phyloP scores from a whole-genome alignment of 2,329 filamentous ascomycete genomes.

The Botrytis fabae region DNA sequence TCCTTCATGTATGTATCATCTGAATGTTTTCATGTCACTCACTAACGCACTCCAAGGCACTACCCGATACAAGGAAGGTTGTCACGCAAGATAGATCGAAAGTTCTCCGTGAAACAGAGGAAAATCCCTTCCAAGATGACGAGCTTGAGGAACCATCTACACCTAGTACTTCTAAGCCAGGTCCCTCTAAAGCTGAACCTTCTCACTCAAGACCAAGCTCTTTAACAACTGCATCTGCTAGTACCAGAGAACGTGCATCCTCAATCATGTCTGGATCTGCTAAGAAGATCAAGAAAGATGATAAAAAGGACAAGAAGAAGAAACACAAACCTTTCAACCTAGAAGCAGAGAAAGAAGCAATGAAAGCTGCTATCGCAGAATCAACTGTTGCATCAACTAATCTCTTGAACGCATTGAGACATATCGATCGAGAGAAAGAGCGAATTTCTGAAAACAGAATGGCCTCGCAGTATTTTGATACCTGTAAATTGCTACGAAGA shows the following conservation, averaged over 20 bases:
- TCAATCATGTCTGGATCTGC: conserved; percentile 29
- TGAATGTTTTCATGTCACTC: neutral
- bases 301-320: conserved; percentile 50
- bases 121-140: conserved; percentile 68
- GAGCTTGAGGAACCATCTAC: conserved; percentile 53
- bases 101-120: conserved; percentile 76
- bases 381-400: conserved; percentile 90
- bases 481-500: conserved; percentile 80
- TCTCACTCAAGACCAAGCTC: conserved; percentile 31
- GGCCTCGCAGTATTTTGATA: conserved; percentile 76
- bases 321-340: conserved; percentile 74
- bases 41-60: conserved; percentile 47
- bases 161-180: conserved; percentile 12
- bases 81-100: conserved; percentile 77
- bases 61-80: conserved; percentile 67
- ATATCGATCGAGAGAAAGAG: conserved; percentile 86
- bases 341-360: conserved; percentile 81
- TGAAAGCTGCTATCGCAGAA: conserved; percentile 86
- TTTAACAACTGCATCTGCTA: conserved; percentile 23
- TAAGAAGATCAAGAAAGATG: conserved; percentile 45
- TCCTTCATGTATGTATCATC: conserved; percentile 61
- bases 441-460: conserved; percentile 81
- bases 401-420: conserved; percentile 80
- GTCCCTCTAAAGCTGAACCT: conserved; percentile 22
- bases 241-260: conserved; percentile 28